phyloP scores from a whole-genome alignment of 108 stramenopile genomes.

The Pseudonitzschia delicatissima region DNA sequence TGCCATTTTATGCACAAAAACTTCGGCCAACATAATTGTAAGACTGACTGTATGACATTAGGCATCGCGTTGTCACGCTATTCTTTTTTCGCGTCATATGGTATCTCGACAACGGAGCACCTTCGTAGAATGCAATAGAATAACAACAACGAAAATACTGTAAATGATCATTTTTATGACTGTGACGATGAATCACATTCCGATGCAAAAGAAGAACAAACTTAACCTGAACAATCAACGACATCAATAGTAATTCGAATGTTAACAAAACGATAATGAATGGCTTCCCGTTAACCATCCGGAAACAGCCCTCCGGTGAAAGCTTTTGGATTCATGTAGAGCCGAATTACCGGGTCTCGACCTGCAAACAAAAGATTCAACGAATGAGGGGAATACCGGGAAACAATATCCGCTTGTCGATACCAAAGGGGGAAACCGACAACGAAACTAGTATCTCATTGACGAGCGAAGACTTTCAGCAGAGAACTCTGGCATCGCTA shows the following conservation, averaged over 20 bases:
- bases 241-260: background rate
- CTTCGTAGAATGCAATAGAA: no score
- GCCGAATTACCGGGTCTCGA: background rate
- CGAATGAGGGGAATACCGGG: conserved; percentile 2
- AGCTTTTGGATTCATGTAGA: background rate
- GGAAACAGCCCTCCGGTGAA: conserved; percentile 9
- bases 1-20: no score
- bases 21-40: no score
- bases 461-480: background rate
- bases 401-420: background rate
- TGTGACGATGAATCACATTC: no score
- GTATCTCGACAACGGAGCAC: no score
- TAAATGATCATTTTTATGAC: no score
- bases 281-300: background rate
- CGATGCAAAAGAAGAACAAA: no score
- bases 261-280: background rate
- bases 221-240: conserved; percentile 1
- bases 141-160: no score
- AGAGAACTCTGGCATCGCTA: conserved; percentile 4
- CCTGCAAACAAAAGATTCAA: conserved; percentile 11
- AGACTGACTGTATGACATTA: no score
- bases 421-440: background rate
- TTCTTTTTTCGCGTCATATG: no score
- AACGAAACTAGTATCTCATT: background rate
- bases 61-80: no score